Evolutionary conservation across 2,329 filamentous ascomycete species (phyloP).

Genomic region (Bipolaris zeicola): DNA sequence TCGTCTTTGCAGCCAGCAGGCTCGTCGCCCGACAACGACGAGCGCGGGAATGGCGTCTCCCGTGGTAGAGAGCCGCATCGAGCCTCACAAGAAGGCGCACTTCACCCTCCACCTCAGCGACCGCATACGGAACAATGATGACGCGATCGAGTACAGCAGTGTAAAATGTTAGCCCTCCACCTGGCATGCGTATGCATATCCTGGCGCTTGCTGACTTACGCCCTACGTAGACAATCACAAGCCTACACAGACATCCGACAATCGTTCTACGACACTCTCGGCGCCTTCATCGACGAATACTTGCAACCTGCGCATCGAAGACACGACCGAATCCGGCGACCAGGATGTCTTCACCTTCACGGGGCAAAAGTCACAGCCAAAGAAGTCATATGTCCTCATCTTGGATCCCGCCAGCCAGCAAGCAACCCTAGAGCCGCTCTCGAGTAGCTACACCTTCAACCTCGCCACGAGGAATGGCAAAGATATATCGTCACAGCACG

Average conservation of each 20-base stretch:
- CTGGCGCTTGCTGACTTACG: conserved; percentile 22
- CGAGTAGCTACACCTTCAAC: conserved; percentile 88
- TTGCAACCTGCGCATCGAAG: conserved; percentile 40
- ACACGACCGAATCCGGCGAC: conserved; percentile 31
- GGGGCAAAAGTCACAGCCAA: conserved; percentile 42
- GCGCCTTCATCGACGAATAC: conserved; percentile 27
- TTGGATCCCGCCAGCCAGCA: conserved; percentile 76
- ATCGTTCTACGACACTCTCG: conserved; percentile 36
- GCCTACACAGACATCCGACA: conserved; percentile 42
- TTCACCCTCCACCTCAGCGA: conserved; percentile 47
- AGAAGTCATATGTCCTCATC: conserved; percentile 61
- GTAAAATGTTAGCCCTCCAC: conserved; percentile 40
- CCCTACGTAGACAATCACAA: conserved; percentile 52
- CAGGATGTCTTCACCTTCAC: conserved; percentile 49
- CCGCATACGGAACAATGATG: conserved; percentile 34
- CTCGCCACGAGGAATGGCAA: conserved; percentile 70
- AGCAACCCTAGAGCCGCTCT: conserved; percentile 81
- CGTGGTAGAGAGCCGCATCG: conserved; percentile 41
- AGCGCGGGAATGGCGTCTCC: conserved; percentile 44
- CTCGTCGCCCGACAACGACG: background rate
- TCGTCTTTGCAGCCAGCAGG: background rate
- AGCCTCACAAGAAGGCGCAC: conserved; percentile 48
- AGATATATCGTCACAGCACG: conserved; percentile 68
- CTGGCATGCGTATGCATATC: background rate
- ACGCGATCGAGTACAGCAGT: conserved; percentile 31